Evolutionary conservation across 495 filamentous ascomycete species (phyloP), one percentile per base, ranked within the genome.

Genomic region (Tuber brumale): DNA sequence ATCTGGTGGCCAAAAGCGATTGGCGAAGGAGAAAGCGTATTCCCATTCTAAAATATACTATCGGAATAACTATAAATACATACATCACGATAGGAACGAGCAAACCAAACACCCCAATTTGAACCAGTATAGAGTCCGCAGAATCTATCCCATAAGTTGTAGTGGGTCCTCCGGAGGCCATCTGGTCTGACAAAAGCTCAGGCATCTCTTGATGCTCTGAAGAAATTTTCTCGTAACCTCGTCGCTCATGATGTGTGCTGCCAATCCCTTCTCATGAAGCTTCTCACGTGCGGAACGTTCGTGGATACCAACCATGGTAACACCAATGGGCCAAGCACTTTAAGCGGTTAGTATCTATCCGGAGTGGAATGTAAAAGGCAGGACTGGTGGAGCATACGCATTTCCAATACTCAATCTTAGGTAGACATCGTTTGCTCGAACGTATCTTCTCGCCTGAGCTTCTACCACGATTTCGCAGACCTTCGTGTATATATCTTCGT

Each of bases 231-330:
- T 87, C 71, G 95, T 99, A 43, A 90, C 89, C 86, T 99, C 95
- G 83, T 98, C 94, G 76, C 93, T 94, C 89, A 99, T 93, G 82
- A 99, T 97, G 84, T 99, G 96, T 9, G 94, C 95, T 77, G 93
- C 89, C 82, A 94, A 91, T 79, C 93, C 94, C 76, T 89, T 89
- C 84, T 94, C 89, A 82, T 98, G 94, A 70, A 99, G 86, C 85
- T 98, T 98, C 85, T 99, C 95, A 51, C 95, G 89, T 9, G 95
- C 95, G 70, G 90, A 93, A 77, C 95, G 90, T 86, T 98, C 95
- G 89, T 99, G 95, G 82, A 99, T 99, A 87, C 95, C 95, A 78
- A 99, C 95, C 95, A 98, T 97, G 81, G 95, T 99, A 43, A 99
- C 95, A 85, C 95, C 95, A 83, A 99, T 99, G 42, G 95, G 95